These are phyloP conservation scores for Helminthosporium solani DNA, from an alignment of 2,329 filamentous ascomycete species.

Conservation along the genomic window DNA sequence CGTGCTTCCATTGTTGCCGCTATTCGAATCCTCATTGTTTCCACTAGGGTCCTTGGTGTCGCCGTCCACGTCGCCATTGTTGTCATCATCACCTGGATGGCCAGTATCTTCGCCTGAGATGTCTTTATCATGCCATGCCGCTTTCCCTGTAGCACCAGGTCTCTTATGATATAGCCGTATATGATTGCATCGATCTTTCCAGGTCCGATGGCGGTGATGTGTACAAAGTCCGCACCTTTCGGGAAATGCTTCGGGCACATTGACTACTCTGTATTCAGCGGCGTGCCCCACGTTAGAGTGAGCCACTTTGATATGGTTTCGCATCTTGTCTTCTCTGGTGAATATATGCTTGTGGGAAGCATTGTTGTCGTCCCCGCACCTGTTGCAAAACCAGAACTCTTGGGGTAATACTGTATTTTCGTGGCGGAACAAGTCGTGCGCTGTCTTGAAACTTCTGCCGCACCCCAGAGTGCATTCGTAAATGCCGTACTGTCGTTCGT, in stretches of 20 bases:
- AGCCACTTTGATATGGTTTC: conserved; percentile 3
- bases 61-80: conserved; percentile 1
- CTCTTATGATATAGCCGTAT: conserved; percentile 4
- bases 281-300: background rate
- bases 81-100: conserved; percentile 3
- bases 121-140: too few relatives aligned
- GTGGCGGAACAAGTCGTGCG: conserved; percentile 10
- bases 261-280: conserved; percentile 3
- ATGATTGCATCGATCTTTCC: conserved; percentile 9
- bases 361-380: conserved; percentile 7
- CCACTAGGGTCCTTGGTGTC: background rate
- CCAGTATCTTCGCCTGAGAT: too few relatives aligned
- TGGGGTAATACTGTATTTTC: conserved; percentile 7
- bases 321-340: conserved; percentile 8
- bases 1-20: background rate
- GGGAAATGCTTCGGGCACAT: conserved; percentile 1
- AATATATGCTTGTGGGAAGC: conserved; percentile 4
- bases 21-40: background rate
- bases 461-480: conserved; percentile 8
- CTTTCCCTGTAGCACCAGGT: background rate
- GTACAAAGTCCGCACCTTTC: conserved; percentile 8
- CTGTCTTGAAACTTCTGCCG: conserved; percentile 6
- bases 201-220: conserved; percentile 6
- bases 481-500: conserved; percentile 5
- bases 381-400: conserved; percentile 11